These are phyloP conservation scores for Ophiostoma angusticollis DNA, from an alignment of 2,329 filamentous ascomycete species.

Conservation along the genomic window DNA sequence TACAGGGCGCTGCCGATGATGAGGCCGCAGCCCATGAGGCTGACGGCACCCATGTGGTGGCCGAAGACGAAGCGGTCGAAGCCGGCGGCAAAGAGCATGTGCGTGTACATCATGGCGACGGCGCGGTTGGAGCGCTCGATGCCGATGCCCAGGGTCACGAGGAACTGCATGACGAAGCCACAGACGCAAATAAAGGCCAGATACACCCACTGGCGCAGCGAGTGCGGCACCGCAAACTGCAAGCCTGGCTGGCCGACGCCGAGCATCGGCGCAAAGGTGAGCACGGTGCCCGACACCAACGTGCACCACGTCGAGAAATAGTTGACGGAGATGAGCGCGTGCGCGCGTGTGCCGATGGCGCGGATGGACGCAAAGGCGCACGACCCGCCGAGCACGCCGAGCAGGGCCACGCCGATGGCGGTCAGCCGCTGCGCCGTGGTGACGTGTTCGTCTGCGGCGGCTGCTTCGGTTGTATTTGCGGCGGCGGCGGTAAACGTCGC, in stretches of 20 bases:
- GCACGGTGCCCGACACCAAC: slow-evolving; percentile 49
- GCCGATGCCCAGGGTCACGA: slow-evolving; percentile 65
- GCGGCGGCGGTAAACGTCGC: neutral
- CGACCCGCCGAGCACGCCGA: slow-evolving; percentile 66
- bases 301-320: slow-evolving; percentile 66
- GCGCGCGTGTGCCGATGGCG: slow-evolving; percentile 66
- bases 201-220: slow-evolving; percentile 48
- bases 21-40: slow-evolving; percentile 36
- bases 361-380: slow-evolving; percentile 64
- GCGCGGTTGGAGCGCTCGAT: slow-evolving; percentile 50
- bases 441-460: neutral
- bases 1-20: slow-evolving; percentile 42
- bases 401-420: slow-evolving; percentile 34
- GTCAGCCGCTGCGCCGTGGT: slow-evolving; percentile 13
- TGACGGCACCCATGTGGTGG: slow-evolving; percentile 35
- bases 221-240: slow-evolving; percentile 28
- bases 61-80: slow-evolving; percentile 42
- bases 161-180: slow-evolving; percentile 75
- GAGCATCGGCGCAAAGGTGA: slow-evolving; percentile 38
- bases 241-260: slow-evolving; percentile 33
- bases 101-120: slow-evolving; percentile 45
- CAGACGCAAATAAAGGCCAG: slow-evolving; percentile 56
- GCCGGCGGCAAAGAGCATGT: slow-evolving; percentile 42
- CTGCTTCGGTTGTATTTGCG: neutral
- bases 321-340: slow-evolving; percentile 74